Conservation (phyloP, 768 basidiomycete species). For the Suillus fuscotomentosus region DNA sequence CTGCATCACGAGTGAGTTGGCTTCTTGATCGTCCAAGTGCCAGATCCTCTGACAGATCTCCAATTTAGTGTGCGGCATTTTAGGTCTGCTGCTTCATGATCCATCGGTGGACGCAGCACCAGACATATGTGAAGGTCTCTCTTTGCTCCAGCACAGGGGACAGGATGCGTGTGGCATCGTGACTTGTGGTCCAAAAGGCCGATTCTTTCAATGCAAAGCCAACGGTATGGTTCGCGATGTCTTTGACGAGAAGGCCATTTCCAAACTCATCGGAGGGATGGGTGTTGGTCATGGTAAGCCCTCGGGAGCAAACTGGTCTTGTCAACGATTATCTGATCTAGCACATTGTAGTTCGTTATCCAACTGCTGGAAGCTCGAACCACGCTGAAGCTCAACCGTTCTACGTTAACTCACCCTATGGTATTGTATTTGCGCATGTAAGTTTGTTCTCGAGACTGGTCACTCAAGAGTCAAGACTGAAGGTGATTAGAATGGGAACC, state of each 20-base stretch:
- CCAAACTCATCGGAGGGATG: constrained; percentile 87
- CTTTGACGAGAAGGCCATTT: constrained; percentile 78
- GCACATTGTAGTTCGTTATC: constrained; percentile 77
- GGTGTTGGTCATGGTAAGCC: constrained; percentile 89
- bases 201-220: constrained; percentile 97
- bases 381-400: constrained; percentile 98
- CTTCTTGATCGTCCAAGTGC: neutral
- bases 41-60: constrained; percentile 10
- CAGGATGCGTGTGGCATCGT: constrained; percentile 98
- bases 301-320: constrained; percentile 17
- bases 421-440: constrained; percentile 97
- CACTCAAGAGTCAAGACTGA: neutral
- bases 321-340: constrained; percentile 9
- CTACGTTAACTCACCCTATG: constrained; percentile 99
- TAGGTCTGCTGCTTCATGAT: constrained; percentile 85
- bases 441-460: constrained; percentile 25
- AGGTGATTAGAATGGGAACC: constrained; percentile 83
- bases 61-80: constrained; percentile 81
- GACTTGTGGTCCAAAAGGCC: constrained; percentile 92
- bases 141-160: constrained; percentile 92
- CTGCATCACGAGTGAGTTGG: constrained; percentile 28
- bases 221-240: constrained; percentile 99
- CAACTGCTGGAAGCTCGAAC: constrained; percentile 95
- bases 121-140: constrained; percentile 94
- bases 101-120: constrained; percentile 69